Conservation (phyloP, 495 filamentous ascomycete species). For the Rhypophila decipiens region DNA sequence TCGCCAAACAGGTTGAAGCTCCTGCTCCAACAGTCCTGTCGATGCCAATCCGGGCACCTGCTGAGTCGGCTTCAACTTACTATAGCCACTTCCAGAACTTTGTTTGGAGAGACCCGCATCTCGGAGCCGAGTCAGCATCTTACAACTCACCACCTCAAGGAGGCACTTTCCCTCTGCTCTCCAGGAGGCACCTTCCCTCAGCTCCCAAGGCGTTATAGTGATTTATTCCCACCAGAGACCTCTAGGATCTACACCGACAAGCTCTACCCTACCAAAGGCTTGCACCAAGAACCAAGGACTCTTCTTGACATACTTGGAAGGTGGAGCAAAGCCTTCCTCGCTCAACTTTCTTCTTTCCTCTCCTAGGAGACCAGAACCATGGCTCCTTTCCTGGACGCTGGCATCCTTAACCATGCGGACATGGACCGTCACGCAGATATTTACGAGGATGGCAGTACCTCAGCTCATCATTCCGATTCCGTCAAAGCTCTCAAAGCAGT, state of each 20-base stretch:
- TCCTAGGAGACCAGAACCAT: not conserved
- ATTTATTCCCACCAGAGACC: not conserved
- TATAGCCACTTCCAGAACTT: too few species aligned
- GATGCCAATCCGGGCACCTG: too few species aligned
- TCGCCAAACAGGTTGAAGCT: too few species aligned
- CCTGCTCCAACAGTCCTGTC: too few species aligned
- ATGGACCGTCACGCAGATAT: not conserved
- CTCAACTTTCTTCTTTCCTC: not conserved
- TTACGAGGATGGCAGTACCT: not conserved
- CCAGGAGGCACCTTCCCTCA: not conserved
- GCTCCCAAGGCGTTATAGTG: not conserved
- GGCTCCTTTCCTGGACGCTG: constrained; percentile 1
- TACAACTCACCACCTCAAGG: too few species aligned
- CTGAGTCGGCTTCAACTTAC: too few species aligned
- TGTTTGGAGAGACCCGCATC: too few species aligned
- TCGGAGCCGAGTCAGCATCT: too few species aligned
- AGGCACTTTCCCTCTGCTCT: too few species aligned
- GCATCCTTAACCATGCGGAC: constrained; percentile 1
- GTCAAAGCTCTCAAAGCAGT: constrained; percentile 9
- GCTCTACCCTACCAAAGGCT: not conserved
- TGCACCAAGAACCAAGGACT: too few species aligned
- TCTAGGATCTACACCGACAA: not conserved
- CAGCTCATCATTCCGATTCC: constrained; percentile 5
- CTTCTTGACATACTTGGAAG: too few species aligned
- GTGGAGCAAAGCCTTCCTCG: too few species aligned